Evolutionary conservation across 768 basidiomycete genomes (phyloP), one percentile per base, ranked within the genome.

Genomic region (Amanita pseudoporphyria): DNA sequence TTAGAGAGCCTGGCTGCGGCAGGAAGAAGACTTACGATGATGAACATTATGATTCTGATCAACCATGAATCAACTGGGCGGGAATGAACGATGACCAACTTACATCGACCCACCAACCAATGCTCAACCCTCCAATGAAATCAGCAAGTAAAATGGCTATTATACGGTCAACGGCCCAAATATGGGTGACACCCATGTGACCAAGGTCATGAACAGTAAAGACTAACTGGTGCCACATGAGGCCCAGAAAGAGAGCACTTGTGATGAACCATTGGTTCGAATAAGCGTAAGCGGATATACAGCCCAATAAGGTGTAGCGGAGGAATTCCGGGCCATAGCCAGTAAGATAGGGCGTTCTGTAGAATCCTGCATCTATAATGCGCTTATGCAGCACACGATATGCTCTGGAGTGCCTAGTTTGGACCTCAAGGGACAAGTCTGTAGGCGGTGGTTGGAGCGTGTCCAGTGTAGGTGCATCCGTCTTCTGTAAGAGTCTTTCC

Each of bases 51-150:
- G 96, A 62, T 87, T 90, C 87, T 90, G 54, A 30, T 44, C 9
- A 21, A 49, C 18, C 28, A 42, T 14, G 19, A 12, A 18, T 24
- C 7, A 12, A 35, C 21, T 16, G 16, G 22, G 9, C 13, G 14
- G 14, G n/a, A 26, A 36, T 30, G 13, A 28, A 21, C 33, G 45
- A 52, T 9, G 32, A 44, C 10, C 28, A 47, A 81, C 92, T 69
- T 58, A 94, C 93, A 63, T 93, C 78, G 35, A 91, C 88, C 95
- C 95, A 99, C 96, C 96, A 99, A 35, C 93, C 90, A 19, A 96
- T 75, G 62, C 93, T 96, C 47, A 99, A 70, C 4, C 96, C 96
- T 21, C 96, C 96, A 41, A 93, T 71, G 59, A 84, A 90, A 62
- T 92, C 79, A 0, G 95, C 88, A 39, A 97, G 69, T 28, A 82